Percentiles rank a stretch among this genome's conserved stretches.
These are phyloP conservation scores for Leccinum pachyderme DNA, from an alignment of 1,284 basidiomycete species.

Conservation along the genomic window DNA sequence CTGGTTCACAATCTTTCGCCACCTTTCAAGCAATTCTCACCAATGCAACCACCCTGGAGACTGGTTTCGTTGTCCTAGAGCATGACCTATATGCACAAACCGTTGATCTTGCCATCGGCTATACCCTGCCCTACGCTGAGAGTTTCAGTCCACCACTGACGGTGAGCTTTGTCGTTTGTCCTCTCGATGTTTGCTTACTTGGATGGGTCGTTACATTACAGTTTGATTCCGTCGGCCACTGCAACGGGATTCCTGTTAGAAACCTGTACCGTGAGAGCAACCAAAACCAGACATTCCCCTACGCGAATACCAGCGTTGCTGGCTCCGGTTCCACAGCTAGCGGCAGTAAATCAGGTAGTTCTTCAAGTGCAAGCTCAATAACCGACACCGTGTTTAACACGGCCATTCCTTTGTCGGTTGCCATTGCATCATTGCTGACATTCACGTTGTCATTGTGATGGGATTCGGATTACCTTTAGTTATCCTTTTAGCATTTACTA, in stretches of 20 bases:
- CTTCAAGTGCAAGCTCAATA: slow-evolving; percentile 4
- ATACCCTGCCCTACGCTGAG: slow-evolving; percentile 74
- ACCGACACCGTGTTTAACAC: slow-evolving; percentile 12
- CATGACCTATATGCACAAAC: slow-evolving; percentile 86
- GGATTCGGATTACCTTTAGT: not conserved
- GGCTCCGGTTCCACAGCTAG: slow-evolving; percentile 3
- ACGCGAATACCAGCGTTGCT: slow-evolving; percentile 23
- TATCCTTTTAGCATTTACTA: slow-evolving; percentile 8
- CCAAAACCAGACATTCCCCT: slow-evolving; percentile 58
- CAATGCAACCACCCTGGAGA: slow-evolving; percentile 56
- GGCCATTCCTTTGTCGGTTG: slow-evolving; percentile 13
- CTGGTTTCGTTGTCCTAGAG: slow-evolving; percentile 84
- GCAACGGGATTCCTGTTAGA: slow-evolving; percentile 49
- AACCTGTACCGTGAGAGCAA: slow-evolving; percentile 68
- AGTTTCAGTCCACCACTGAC: slow-evolving; percentile 59
- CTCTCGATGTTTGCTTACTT: not conserved
- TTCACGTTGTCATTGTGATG: slow-evolving; percentile 17
- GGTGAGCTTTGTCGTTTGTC: slow-evolving; percentile 36
- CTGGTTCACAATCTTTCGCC: slow-evolving; percentile 51
- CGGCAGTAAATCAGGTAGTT: slow-evolving; percentile 1
- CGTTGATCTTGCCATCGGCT: slow-evolving; percentile 86
- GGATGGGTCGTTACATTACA: slow-evolving; percentile 29
- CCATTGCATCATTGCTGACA: slow-evolving; percentile 13
- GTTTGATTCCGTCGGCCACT: slow-evolving; percentile 67
- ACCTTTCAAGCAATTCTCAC: slow-evolving; percentile 62